phyloP scores from a whole-genome alignment of 495 filamentous ascomycete species.

The Alectoria sarmentosa region DNA sequence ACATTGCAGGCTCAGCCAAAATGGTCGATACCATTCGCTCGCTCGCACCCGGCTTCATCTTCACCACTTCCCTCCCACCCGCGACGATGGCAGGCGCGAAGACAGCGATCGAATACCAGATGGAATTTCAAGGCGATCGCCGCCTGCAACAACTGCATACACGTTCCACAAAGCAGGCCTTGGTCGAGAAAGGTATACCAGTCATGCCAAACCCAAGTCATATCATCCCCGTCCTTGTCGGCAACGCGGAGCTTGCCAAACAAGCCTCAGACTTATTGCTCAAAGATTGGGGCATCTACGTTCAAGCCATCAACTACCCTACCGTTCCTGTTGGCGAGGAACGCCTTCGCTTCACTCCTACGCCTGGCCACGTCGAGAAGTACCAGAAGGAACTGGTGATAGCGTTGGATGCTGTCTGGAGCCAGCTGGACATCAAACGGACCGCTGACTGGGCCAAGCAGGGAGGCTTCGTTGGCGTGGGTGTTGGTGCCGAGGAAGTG shows the following conservation, averaged over 20 bases:
- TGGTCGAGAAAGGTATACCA: slow-evolving; percentile 77
- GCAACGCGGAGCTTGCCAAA: slow-evolving; percentile 90
- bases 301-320: slow-evolving; percentile 98
- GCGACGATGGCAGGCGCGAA: slow-evolving; percentile 94
- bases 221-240: slow-evolving; percentile 90
- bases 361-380: slow-evolving; percentile 78
- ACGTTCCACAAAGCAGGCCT: slow-evolving; percentile 74
- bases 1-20: slow-evolving; percentile 84
- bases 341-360: slow-evolving; percentile 89
- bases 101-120: slow-evolving; percentile 89
- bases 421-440: slow-evolving; percentile 78
- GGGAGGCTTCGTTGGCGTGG: slow-evolving; percentile 91
- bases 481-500: slow-evolving; percentile 52
- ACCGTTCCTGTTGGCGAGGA: slow-evolving; percentile 96
- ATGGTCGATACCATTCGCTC: slow-evolving; percentile 95
- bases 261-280: slow-evolving; percentile 82
- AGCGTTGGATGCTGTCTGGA: slow-evolving; percentile 83
- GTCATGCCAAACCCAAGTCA: slow-evolving; percentile 97
- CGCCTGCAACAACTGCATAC: slow-evolving; percentile 93
- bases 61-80: slow-evolving; percentile 92
- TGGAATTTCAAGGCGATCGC: slow-evolving; percentile 70
- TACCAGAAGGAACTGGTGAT: slow-evolving; percentile 79
- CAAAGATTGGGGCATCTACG: slow-evolving; percentile 85
- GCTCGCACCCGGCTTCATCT: slow-evolving; percentile 95
- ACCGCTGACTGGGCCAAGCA: slow-evolving; percentile 84